Evolutionary conservation across 768 basidiomycete genomes (phyloP).

Genomic region (Piloderma croceum): DNA sequence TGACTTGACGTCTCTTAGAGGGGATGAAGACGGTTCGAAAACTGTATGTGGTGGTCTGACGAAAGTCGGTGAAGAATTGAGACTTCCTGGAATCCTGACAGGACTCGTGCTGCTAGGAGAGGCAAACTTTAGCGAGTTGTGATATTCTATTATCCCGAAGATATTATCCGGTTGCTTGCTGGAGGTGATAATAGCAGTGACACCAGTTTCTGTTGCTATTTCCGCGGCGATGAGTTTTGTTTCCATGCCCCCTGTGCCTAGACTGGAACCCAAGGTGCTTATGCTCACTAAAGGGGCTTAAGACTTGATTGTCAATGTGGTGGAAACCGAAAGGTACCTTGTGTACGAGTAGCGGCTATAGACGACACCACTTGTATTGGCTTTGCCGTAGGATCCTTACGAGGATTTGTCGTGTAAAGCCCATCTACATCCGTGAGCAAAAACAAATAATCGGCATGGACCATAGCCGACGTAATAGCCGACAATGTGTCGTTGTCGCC

Average conservation of each 20-base stretch:
- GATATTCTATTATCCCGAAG: conserved; percentile 76
- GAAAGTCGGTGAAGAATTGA: conserved; percentile 15
- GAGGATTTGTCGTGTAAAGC: conserved; percentile 90
- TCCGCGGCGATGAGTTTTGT: conserved; percentile 98
- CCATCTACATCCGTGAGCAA: conserved; percentile 95
- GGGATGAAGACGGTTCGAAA: conserved; percentile 69
- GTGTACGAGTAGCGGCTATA: conserved; percentile 68
- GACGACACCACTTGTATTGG: conserved; percentile 81
- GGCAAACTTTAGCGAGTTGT: conserved; percentile 39
- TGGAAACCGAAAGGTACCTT: conserved; percentile 45
- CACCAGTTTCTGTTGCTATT: conserved; percentile 92
- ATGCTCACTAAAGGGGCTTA: conserved; percentile 66
- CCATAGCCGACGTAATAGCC: conserved; percentile 95
- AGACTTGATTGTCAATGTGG: background rate
- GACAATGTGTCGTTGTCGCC: conserved; percentile 98
- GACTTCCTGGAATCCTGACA: conserved; percentile 11
- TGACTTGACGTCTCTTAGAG: conserved; percentile 81
- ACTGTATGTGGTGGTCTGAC: conserved; percentile 79
- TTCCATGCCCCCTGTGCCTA: conserved; percentile 99
- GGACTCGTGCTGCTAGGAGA: conserved; percentile 26
- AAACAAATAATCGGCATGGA: conserved; percentile 96
- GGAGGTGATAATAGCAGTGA: conserved; percentile 84
- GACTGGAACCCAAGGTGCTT: conserved; percentile 81
- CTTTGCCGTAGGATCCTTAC: conserved; percentile 79
- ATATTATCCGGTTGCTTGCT: conserved; percentile 75